Percentiles rank a stretch among this genome's conserved stretches.
Evolutionary conservation across 345 rosid genomes (phyloP).

Genomic region (Eucalyptus dawsonii): DNA sequence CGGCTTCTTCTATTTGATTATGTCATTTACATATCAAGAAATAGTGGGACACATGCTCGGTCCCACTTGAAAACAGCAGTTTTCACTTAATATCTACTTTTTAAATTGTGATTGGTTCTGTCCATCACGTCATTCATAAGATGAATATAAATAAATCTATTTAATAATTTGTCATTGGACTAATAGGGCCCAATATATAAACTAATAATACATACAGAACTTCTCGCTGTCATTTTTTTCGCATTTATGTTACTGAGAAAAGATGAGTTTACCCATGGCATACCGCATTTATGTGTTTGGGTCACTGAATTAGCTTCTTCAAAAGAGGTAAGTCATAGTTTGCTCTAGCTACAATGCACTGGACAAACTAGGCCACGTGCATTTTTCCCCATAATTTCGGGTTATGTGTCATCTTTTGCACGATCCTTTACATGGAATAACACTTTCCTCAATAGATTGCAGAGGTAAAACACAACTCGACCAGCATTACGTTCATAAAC

Average conservation of each 20-base stretch:
- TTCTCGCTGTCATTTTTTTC: neutral
- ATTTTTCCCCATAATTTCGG: neutral
- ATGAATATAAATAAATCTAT: neutral
- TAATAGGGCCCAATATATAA: neutral
- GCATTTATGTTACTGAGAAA: neutral
- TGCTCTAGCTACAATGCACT: neutral
- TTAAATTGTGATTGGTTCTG: neutral
- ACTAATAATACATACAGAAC: neutral
- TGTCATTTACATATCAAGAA: neutral
- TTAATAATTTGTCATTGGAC: neutral
- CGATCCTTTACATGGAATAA: neutral
- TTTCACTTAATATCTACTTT: neutral
- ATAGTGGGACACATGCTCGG: neutral
- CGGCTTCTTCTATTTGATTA: fast-evolving
- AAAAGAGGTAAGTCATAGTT: neutral
- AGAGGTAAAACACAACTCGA: constrained; percentile 51
- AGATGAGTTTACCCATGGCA: neutral
- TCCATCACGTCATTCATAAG: neutral
- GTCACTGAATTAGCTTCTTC: neutral
- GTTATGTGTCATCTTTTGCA: neutral
- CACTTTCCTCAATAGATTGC: neutral
- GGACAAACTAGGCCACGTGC: neutral
- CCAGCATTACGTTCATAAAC: constrained; percentile 56
- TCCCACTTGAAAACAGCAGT: neutral
- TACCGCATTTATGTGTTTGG: neutral